Evolutionary conservation across 2,329 filamentous ascomycete species (phyloP).

Genomic region (Colletotrichum liriopes): DNA sequence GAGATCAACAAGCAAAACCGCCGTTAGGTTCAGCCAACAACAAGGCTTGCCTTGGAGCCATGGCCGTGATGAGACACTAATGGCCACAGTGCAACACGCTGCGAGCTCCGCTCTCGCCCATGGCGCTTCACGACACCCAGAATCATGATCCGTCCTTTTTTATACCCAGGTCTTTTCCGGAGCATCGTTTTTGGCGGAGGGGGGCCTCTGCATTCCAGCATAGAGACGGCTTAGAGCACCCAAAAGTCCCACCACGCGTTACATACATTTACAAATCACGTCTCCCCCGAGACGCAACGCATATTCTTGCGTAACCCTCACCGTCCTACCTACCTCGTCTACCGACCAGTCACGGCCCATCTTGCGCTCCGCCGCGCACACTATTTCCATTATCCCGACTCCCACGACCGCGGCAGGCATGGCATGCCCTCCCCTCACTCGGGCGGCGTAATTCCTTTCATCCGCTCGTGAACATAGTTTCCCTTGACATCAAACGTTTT

Average conservation of each 20-base stretch:
- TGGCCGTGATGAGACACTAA: conserved; percentile 39
- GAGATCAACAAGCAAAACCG: conserved; percentile 52
- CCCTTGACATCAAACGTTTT: conserved; percentile 16
- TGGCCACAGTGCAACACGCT: conserved; percentile 27
- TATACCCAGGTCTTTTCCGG: conserved; percentile 46
- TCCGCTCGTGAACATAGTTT: conserved; percentile 41
- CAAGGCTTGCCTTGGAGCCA: conserved; percentile 25
- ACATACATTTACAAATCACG: conserved; percentile 26
- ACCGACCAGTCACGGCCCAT: background rate
- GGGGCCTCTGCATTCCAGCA: conserved; percentile 42
- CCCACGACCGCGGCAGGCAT: conserved; percentile 32
- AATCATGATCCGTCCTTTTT: conserved; percentile 45
- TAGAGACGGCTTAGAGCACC: conserved; percentile 44
- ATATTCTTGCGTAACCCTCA: conserved; percentile 4
- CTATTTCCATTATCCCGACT: conserved; percentile 19
- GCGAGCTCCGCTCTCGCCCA: conserved; percentile 39
- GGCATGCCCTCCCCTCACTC: conserved; percentile 12
- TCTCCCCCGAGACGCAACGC: conserved; percentile 25
- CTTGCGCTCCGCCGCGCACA: conserved; percentile 17
- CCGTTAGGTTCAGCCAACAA: conserved; percentile 13
- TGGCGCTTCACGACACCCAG: conserved; percentile 43
- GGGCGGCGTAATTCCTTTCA: conserved; percentile 39
- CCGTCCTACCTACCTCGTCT: background rate
- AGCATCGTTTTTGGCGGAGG: conserved; percentile 42
- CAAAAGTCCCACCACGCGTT: conserved; percentile 42